Evolutionary conservation across 768 basidiomycete species (phyloP).

Genomic region (Suillus lakei): DNA sequence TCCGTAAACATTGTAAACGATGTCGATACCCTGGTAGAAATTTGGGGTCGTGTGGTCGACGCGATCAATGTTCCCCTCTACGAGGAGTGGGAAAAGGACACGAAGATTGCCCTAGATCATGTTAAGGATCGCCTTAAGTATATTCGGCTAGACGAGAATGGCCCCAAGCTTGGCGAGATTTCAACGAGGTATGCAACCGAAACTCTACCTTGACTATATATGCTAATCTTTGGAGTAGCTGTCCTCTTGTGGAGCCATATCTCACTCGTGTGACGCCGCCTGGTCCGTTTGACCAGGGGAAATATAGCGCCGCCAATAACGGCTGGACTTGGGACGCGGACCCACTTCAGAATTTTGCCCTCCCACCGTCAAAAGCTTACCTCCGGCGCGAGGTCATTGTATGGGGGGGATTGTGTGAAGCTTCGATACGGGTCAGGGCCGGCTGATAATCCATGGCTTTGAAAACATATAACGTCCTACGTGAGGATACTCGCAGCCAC

Average conservation of each 20-base stretch:
- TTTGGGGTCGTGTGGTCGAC: constrained; percentile 81
- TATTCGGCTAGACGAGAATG: constrained; percentile 78
- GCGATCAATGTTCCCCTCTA: constrained; percentile 91
- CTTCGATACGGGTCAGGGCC: too few relatives aligned
- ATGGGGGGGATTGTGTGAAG: too few relatives aligned
- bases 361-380: too few relatives aligned
- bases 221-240: constrained; percentile 47
- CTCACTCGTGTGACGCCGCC: constrained; percentile 81
- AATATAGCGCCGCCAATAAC: too few relatives aligned
- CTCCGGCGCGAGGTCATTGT: too few relatives aligned
- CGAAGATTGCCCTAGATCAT: constrained; percentile 68
- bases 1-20: too few relatives aligned
- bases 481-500: too few relatives aligned
- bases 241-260: constrained; percentile 87
- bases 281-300: constrained; percentile 52
- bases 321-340: too few relatives aligned
- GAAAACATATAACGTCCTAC: too few relatives aligned
- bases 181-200: constrained; percentile 40
- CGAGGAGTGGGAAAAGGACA: constrained; percentile 84
- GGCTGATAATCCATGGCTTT: too few relatives aligned
- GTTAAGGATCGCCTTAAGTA: constrained; percentile 81
- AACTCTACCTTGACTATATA: background rate
- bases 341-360: too few relatives aligned
- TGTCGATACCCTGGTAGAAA: too few relatives aligned
- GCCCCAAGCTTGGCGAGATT: constrained; percentile 85